Base-by-base conservation (phyloP, 805 yeast genomes). In the Priceomyces castillae region DNA sequence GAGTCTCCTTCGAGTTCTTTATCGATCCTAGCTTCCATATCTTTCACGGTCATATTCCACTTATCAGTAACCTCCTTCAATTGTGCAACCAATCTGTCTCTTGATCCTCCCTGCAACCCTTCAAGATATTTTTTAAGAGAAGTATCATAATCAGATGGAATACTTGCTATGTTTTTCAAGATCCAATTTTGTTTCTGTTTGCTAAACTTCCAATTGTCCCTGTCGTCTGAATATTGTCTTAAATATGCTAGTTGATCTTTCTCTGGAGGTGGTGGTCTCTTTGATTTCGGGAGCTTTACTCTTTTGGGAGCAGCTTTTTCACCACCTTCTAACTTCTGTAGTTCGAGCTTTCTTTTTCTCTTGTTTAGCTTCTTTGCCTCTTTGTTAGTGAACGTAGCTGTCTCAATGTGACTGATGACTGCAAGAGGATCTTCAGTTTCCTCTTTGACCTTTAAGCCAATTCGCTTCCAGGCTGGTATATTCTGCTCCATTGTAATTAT, bases 141-240 rank as follows among this genome's bases (percentile, higher is more conserved):
- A 1, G 57, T 62, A 40, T 76, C 80, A 55, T 84, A 86, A 7
- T 69, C 64, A 0, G 64, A 67, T 2, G 82, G 84, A 17, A 82
- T 78, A 18, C 52, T 48, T 39, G 65, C 71, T 25, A 84, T 62
- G 58, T 86, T 81, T 55, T 80, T 81, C 49, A 87, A 64, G 34
- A 87, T 73, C 95, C 95, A 87, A 57, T 86, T 86, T 62, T 87
- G 95, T 50, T 87, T 86, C 68, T 83, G 90, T 56, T 87, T 87
- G 46, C 89, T 82, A 61, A 87, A 87, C 67, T 87, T 87, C 95
- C 95, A 87, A 46, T 74, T 71, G 0, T 65, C 78, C 46, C 62
- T 67, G 48, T 84, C 87, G 10, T 74, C 71, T 3, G 65, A 58
- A 54, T 73, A 87, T 42, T 76, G 82, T 44, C 77, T 73, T 52